Evolutionary conservation across 2,329 filamentous ascomycete species (phyloP).

Genomic region (Basipetospora chlamydospora): DNA sequence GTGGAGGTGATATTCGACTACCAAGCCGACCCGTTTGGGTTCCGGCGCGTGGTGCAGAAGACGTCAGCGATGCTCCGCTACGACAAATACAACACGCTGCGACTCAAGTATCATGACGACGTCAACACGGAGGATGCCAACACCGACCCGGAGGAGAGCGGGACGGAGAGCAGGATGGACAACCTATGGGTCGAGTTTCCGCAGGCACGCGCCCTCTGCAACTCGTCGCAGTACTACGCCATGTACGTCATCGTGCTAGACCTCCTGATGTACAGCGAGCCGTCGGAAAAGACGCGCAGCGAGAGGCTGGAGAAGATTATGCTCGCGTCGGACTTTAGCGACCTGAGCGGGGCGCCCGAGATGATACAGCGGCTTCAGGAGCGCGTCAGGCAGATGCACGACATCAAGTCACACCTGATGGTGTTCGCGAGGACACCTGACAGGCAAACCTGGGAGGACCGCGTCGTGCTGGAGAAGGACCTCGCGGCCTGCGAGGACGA

Average conservation of each 20-base stretch:
- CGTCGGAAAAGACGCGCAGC: conserved; percentile 88
- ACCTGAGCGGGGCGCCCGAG: conserved; percentile 81
- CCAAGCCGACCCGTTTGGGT: conserved; percentile 85
- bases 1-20: conserved; percentile 99
- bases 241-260: conserved; percentile 98
- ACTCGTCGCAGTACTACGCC: conserved; percentile 93
- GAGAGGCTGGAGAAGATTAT: conserved; percentile 97
- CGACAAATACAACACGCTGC: conserved; percentile 95
- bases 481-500: conserved; percentile 86
- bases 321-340: conserved; percentile 95
- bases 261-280: conserved; percentile 89
- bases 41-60: conserved; percentile 91
- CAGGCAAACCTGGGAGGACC: conserved; percentile 80
- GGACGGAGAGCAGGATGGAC: conserved; percentile 75
- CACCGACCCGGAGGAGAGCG: conserved; percentile 10
- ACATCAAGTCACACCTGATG: conserved; percentile 94
- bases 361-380: conserved; percentile 87
- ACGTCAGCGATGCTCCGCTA: conserved; percentile 89
- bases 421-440: conserved; percentile 80
- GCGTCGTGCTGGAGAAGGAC: conserved; percentile 77
- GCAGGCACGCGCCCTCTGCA: conserved; percentile 84
- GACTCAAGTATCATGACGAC: conserved; percentile 93
- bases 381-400: conserved; percentile 82
- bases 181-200: conserved; percentile 96
- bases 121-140: conserved; percentile 51